Conservation (phyloP, 768 basidiomycete species). For the Pilatotrama ljubarskyi region DNA sequence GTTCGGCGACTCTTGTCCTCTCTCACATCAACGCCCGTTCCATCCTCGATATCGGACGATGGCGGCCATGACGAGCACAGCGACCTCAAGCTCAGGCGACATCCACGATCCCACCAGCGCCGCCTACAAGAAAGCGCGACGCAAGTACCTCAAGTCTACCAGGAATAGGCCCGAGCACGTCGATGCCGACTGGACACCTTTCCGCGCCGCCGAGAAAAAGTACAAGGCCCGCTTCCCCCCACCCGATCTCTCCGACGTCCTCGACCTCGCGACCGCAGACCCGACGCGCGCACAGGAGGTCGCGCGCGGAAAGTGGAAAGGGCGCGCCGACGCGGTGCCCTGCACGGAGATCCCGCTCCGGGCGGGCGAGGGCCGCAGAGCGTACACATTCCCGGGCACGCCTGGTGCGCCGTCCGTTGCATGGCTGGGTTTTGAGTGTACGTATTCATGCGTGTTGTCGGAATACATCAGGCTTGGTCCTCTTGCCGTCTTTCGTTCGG, state of each 20-base stretch:
- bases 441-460: constrained; percentile 19
- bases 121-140: constrained; percentile 60
- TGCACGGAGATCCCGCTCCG: constrained; percentile 35
- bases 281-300: constrained; percentile 42
- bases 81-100: not conserved
- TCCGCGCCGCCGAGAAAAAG: constrained; percentile 75
- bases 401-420: constrained; percentile 48
- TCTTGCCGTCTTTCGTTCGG: constrained; percentile 76
- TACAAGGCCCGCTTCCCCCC: constrained; percentile 81
- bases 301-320: constrained; percentile 47
- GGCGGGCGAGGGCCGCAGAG: constrained; percentile 29
- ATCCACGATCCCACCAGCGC: constrained; percentile 46
- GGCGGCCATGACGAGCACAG: constrained; percentile 8
- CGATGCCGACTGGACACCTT: constrained; percentile 68
- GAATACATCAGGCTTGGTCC: constrained; percentile 66
- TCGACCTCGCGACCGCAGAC: constrained; percentile 64
- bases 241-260: constrained; percentile 65
- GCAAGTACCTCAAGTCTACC: constrained; percentile 60
- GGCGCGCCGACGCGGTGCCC: constrained; percentile 40
- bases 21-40: not conserved
- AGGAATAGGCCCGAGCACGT: constrained; percentile 47
- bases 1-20: not conserved
- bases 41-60: not conserved
- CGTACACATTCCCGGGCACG: constrained; percentile 51
- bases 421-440: constrained; percentile 8